phyloP scores from a whole-genome alignment of 2,329 filamentous ascomycete species.

The Fusarium tjaetaba region DNA sequence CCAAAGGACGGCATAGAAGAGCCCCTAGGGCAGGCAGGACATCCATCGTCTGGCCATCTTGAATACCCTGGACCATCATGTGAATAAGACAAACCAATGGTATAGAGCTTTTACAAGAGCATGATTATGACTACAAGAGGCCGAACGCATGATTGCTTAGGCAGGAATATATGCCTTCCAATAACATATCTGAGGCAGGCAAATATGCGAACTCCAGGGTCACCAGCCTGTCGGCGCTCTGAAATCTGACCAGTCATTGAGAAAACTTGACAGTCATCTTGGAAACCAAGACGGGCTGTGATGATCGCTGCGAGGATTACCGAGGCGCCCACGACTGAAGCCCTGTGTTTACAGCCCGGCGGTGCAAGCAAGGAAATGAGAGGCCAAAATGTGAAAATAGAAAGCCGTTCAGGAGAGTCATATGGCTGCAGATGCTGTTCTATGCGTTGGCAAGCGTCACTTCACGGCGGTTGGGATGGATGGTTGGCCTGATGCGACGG shows the following conservation, averaged over 20 bases:
- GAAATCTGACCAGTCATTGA: conserved; percentile 38
- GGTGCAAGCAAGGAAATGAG: conserved; percentile 29
- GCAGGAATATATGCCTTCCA: not conserved
- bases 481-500: conserved; percentile 25
- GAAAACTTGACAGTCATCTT: conserved; percentile 26
- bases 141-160: not conserved
- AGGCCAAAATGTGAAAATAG: conserved; percentile 28
- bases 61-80: not conserved
- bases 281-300: conserved; percentile 26
- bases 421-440: conserved; percentile 39
- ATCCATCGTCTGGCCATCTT: not conserved
- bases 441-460: conserved; percentile 42
- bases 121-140: not conserved
- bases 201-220: conserved; percentile 20
- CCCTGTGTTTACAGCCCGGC: conserved; percentile 3
- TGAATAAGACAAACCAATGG: not conserved
- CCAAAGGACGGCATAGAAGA: not conserved
- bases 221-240: conserved; percentile 2
- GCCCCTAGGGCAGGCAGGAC: not conserved
- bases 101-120: not conserved
- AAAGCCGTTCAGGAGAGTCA: conserved; percentile 29
- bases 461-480: conserved; percentile 19
- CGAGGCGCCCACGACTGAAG: conserved; percentile 1
- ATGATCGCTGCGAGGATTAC: conserved; percentile 21
- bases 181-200: conserved; percentile 5